These are phyloP conservation scores for Wickerhamiella allomyrinae DNA, from an alignment of 805 yeast species.

Conservation along the genomic window DNA sequence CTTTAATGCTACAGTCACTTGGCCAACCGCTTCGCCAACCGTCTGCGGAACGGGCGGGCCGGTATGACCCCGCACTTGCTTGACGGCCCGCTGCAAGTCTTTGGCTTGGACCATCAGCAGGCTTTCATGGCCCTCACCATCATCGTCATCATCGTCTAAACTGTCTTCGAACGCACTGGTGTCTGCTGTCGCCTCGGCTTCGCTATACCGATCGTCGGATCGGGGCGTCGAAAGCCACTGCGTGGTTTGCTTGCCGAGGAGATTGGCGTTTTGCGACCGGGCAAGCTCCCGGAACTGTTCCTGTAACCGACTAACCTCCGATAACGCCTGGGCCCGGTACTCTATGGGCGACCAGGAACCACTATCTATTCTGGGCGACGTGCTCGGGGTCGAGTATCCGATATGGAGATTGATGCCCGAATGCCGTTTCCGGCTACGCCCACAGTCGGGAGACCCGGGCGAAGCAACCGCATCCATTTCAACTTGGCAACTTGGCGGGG, in stretches of 20 bases:
- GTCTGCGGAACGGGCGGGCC: conserved; percentile 1
- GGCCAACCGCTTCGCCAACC: neutral
- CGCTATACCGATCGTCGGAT: neutral
- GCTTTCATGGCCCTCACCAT: neutral
- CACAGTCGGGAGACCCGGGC: no score
- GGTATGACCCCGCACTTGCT: neutral
- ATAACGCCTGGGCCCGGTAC: conserved; percentile 4
- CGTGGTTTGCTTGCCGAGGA: conserved; percentile 3
- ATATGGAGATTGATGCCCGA: conserved; percentile 10
- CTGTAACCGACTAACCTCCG: conserved; percentile 17
- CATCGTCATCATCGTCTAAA: neutral
- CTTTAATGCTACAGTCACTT: neutral
- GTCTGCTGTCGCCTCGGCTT: neutral
- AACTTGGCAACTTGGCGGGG: no score
- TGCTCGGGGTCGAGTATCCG: neutral
- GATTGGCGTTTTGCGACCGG: conserved; percentile 19
- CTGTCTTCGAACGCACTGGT: neutral
- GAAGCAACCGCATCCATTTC: no score
- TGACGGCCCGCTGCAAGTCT: neutral
- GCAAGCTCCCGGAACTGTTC: conserved; percentile 18
- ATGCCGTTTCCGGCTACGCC: conserved; percentile 1
- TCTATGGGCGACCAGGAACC: conserved; percentile 6
- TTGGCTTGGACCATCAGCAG: neutral
- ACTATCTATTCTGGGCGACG: conserved; percentile 2
- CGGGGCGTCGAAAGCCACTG: neutral